Evolutionary conservation across 768 basidiomycete genomes (phyloP).

Genomic region (Podaxis sp.): DNA sequence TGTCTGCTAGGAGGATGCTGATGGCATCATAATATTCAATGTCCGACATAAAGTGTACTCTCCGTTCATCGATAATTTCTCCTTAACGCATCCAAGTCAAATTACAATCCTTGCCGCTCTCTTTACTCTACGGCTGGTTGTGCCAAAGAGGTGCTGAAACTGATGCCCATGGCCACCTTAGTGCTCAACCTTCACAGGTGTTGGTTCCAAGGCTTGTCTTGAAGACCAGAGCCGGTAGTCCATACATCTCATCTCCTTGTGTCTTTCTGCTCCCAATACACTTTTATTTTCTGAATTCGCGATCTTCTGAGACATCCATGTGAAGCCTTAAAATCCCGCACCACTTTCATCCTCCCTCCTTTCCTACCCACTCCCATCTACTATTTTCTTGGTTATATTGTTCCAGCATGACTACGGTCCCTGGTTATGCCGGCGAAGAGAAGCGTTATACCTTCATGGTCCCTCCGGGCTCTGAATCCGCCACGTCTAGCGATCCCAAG

Average conservation of each 20-base stretch:
- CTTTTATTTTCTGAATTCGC: neutral
- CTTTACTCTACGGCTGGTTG: conserved; percentile 9
- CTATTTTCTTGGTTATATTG: conserved; percentile 9
- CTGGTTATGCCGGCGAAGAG: conserved; percentile 1
- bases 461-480: neutral
- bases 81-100: conserved; percentile 15
- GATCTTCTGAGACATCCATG: conserved; percentile 8
- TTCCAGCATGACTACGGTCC: conserved; percentile 3
- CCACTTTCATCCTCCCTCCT: neutral
- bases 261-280: conserved; percentile 2
- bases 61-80: neutral
- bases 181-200: conserved; percentile 7
- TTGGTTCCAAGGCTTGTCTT: neutral
- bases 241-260: conserved; percentile 1
- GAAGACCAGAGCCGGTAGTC: conserved; percentile 15
- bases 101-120: conserved; percentile 16
- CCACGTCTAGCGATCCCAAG: neutral
- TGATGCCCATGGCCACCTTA: conserved; percentile 11
- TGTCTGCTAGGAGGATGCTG: neutral
- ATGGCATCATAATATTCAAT: conserved; percentile 7
- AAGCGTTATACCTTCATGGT: conserved; percentile 7
- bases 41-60: neutral
- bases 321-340: neutral
- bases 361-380: neutral
- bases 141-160: conserved; percentile 18